Evolutionary conservation across 2,329 filamentous ascomycete species (phyloP).

Genomic region (Colletotrichum sp.): DNA sequence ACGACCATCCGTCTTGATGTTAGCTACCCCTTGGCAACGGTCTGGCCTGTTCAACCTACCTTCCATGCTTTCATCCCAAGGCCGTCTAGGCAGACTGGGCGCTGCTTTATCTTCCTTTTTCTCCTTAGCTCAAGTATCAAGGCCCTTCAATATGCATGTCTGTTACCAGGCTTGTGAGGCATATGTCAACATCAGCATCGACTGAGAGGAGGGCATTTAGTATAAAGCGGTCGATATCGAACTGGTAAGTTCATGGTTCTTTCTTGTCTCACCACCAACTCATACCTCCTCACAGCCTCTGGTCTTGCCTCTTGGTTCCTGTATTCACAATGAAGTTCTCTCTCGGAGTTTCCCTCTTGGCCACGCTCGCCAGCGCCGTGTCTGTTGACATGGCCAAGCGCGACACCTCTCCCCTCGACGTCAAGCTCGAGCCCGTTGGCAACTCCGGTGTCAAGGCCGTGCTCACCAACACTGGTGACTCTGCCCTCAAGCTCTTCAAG

Average conservation of each 20-base stretch:
- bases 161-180: too few relatives aligned
- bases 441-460: constrained; percentile 54
- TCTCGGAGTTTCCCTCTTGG: constrained; percentile 4
- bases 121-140: not conserved
- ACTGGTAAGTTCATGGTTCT: not conserved
- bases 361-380: constrained; percentile 15
- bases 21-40: not conserved
- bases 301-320: not conserved
- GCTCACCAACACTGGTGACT: constrained; percentile 51
- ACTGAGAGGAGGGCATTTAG: not conserved
- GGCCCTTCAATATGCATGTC: not conserved
- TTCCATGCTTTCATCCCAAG: not conserved
- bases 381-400: constrained; percentile 14
- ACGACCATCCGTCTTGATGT: not conserved
- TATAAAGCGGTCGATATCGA: not conserved
- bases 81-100: not conserved
- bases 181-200: not conserved
- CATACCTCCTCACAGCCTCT: not conserved
- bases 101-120: constrained; percentile 3
- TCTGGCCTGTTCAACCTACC: not conserved
- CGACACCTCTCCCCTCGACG: constrained; percentile 33
- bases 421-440: constrained; percentile 44
- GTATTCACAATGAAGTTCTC: constrained; percentile 9
- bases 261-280: not conserved
- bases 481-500: constrained; percentile 50